phyloP scores from a whole-genome alignment of 257 asterid genomes.

The Coffea canephora region DNA sequence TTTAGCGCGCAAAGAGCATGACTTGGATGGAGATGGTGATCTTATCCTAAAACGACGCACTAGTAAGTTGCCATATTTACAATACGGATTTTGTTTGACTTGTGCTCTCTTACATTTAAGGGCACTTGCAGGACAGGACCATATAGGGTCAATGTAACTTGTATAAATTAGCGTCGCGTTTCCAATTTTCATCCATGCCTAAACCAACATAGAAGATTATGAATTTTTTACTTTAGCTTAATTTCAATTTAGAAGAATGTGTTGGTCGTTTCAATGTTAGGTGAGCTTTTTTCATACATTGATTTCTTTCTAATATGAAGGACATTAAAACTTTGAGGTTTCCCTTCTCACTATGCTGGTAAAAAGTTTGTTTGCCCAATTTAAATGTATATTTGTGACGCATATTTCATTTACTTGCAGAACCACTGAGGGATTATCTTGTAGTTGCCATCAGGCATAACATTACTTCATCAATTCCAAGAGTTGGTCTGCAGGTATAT shows the following conservation, averaged over 20 bases:
- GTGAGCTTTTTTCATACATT: too few species aligned
- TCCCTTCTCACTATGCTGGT: neutral
- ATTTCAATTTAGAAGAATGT: too few species aligned
- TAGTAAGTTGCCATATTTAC: constrained; percentile 35
- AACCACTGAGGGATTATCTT: constrained; percentile 42
- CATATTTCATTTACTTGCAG: constrained; percentile 36
- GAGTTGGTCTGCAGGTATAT: constrained; percentile 90
- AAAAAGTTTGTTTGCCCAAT: neutral
- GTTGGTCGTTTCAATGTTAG: too few species aligned
- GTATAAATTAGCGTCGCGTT: neutral
- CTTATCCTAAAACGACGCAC: constrained; percentile 55
- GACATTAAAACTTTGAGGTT: neutral
- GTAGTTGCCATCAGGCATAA: constrained; percentile 65
- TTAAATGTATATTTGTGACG: neutral
- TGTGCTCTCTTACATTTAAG: too few species aligned
- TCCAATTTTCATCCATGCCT: too few species aligned
- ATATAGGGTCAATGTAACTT: too few species aligned
- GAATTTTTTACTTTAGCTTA: too few species aligned
- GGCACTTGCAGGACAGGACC: neutral
- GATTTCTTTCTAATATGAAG: neutral
- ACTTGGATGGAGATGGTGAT: constrained; percentile 94
- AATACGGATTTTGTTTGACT: too few species aligned
- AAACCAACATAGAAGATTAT: too few species aligned
- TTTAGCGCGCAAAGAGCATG: constrained; percentile 31
- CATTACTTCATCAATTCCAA: constrained; percentile 88